Conservation (phyloP, 2,329 filamentous ascomycete genomes). For the Xylaria polymorpha region DNA sequence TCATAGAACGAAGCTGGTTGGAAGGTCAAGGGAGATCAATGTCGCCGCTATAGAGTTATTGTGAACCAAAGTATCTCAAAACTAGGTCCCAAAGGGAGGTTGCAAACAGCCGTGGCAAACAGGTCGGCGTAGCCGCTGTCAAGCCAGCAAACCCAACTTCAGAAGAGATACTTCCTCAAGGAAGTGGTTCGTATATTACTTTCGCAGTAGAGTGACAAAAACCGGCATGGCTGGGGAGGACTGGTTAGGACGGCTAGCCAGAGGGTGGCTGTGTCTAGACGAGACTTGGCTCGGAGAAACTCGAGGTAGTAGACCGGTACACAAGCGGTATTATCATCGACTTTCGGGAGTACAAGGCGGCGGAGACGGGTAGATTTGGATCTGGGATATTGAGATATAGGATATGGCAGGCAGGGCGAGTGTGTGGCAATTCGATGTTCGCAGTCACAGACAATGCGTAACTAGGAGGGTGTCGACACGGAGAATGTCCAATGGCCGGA, state of each 20-base stretch:
- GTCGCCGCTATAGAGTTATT: conserved; percentile 13
- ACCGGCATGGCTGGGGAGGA: conserved; percentile 33
- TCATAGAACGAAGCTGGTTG: conserved; percentile 22
- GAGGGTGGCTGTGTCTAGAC: conserved; percentile 17
- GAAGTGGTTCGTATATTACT: conserved; percentile 31
- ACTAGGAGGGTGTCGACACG: conserved; percentile 6
- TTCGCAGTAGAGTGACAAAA: conserved; percentile 24
- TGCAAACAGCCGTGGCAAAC: conserved; percentile 28
- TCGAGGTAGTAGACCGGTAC: conserved; percentile 27
- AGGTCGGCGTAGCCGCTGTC: conserved; percentile 24
- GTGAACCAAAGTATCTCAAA: conserved; percentile 12
- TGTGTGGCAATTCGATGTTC: conserved; percentile 16
- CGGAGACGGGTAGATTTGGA: conserved; percentile 6
- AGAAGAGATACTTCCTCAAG: conserved; percentile 20
- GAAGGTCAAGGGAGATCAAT: neutral
- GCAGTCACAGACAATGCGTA: conserved; percentile 9
- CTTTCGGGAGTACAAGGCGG: conserved; percentile 25
- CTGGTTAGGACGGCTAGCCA: conserved; percentile 13
- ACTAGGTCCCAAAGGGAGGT: conserved; percentile 14
- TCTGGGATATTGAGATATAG: neutral
- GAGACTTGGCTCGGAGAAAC: conserved; percentile 26
- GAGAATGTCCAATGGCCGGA: conserved; percentile 18
- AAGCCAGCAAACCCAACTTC: conserved; percentile 22
- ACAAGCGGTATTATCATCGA: conserved; percentile 31
- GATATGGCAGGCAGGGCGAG: conserved; percentile 11